Evolutionary conservation across 108 stramenopile genomes (phyloP).

Genomic region (Schizochytrium sp.): DNA sequence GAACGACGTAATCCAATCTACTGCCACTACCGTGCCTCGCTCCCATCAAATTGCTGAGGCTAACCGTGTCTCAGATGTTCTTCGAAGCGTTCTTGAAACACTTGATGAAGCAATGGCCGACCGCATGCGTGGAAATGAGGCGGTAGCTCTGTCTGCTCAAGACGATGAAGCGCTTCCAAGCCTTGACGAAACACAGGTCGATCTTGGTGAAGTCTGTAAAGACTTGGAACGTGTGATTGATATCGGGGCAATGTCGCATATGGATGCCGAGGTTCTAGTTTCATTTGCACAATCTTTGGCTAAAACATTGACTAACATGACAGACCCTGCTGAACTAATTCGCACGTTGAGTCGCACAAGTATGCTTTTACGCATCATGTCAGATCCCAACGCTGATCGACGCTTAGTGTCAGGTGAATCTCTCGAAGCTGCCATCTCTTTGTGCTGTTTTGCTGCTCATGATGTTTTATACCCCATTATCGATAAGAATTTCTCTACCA

Average conservation of each 20-base stretch:
- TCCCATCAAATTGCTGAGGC: neutral
- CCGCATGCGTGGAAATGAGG: conserved; percentile 46
- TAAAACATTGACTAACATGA: neutral
- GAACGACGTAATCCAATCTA: too few relatives aligned
- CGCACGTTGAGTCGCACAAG: neutral
- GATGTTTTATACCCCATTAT: neutral
- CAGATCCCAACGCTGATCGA: conserved; percentile 8
- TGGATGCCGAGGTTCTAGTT: neutral
- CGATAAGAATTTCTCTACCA: conserved; percentile 28
- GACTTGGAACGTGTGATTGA: neutral
- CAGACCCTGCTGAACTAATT: neutral
- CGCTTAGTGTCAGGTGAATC: conserved; percentile 3
- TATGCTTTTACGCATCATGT: neutral
- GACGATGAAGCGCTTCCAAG: neutral
- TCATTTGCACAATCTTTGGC: neutral
- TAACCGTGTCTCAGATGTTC: conserved; percentile 7
- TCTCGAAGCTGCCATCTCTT: neutral
- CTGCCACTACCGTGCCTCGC: neutral
- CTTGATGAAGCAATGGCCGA: conserved; percentile 44
- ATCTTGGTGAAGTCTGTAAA: neutral
- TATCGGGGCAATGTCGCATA: neutral
- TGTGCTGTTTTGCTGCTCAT: neutral
- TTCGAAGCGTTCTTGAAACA: conserved; percentile 8
- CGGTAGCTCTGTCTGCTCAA: neutral
- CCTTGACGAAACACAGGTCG: conserved; percentile 1